Evolutionary conservation across 345 rosid genomes (phyloP).

Genomic region (Salix koriyanagi): DNA sequence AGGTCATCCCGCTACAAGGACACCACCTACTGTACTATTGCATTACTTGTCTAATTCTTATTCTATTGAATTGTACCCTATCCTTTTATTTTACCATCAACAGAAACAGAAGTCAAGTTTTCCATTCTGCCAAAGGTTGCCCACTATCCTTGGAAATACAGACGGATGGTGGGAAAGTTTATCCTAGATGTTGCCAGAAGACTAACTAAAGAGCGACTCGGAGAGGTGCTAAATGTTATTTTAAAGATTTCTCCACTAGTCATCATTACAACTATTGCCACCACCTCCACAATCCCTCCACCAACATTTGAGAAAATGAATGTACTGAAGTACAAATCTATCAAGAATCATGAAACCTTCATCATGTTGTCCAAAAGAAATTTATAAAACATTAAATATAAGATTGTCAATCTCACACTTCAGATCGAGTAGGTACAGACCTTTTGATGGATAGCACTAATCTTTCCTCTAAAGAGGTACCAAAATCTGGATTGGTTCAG

Average conservation of each 20-base stretch:
- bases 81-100: not conserved
- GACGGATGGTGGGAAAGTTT: not conserved
- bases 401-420: no score
- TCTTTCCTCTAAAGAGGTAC: not conserved
- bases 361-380: not conserved
- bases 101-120: not conserved
- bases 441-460: not conserved
- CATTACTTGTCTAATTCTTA: not conserved
- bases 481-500: not conserved
- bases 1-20: not conserved
- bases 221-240: not conserved
- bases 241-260: not conserved
- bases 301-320: not conserved
- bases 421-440: no score
- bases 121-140: not conserved
- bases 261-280: not conserved
- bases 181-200: not conserved
- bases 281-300: not conserved
- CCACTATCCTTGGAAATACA: not conserved
- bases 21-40: not conserved
- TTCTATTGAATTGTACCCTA: not conserved
- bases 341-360: slow-evolving; percentile 1
- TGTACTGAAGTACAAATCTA: not conserved
- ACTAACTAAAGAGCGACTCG: not conserved
- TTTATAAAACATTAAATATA: not conserved